A percentile compares a stretch with the other conserved stretches of the same genome.
phyloP scores from a whole-genome alignment of 495 filamentous ascomycete genomes.

The Aspergillus sclerotioniger region DNA sequence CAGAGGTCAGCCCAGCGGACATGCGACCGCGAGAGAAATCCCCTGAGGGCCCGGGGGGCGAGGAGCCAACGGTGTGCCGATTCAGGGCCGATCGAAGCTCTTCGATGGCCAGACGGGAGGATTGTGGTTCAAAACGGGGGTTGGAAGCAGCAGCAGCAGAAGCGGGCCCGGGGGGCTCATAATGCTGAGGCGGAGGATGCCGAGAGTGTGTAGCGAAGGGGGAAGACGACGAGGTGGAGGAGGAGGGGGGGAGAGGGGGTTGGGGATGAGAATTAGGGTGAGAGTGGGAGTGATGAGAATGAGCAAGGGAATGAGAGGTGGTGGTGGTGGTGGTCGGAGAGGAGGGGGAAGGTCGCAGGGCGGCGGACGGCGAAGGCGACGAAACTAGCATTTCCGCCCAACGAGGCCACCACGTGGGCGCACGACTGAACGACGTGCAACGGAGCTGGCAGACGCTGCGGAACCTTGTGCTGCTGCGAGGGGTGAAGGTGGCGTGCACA shows the following conservation, averaged over 20 bases:
- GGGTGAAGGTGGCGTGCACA: slow-evolving; percentile 17
- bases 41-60: slow-evolving; percentile 40
- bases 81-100: slow-evolving; percentile 48
- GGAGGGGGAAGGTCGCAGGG: slow-evolving; percentile 33
- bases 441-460: slow-evolving; percentile 33
- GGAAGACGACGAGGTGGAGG: slow-evolving; percentile 24
- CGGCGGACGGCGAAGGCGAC: slow-evolving; percentile 45
- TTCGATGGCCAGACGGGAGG: slow-evolving; percentile 46
- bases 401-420: slow-evolving; percentile 46
- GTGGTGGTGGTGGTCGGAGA: slow-evolving; percentile 28
- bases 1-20: slow-evolving; percentile 33
- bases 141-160: slow-evolving; percentile 23
- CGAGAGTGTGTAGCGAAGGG: slow-evolving; percentile 11
- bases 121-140: slow-evolving; percentile 38
- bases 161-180: slow-evolving; percentile 33
- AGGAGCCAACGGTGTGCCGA: slow-evolving; percentile 41
- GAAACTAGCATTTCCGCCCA: slow-evolving; percentile 48
- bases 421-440: slow-evolving; percentile 40
- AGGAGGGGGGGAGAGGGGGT: slow-evolving; percentile 17
- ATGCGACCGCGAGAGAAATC: slow-evolving; percentile 36
- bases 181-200: slow-evolving; percentile 16
- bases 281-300: slow-evolving; percentile 24
- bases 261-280: slow-evolving; percentile 14
- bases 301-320: slow-evolving; percentile 25
- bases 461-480: slow-evolving; percentile 28